Conservation (phyloP, 2,329 filamentous ascomycete genomes). For the Aspergillus tamarii region DNA sequence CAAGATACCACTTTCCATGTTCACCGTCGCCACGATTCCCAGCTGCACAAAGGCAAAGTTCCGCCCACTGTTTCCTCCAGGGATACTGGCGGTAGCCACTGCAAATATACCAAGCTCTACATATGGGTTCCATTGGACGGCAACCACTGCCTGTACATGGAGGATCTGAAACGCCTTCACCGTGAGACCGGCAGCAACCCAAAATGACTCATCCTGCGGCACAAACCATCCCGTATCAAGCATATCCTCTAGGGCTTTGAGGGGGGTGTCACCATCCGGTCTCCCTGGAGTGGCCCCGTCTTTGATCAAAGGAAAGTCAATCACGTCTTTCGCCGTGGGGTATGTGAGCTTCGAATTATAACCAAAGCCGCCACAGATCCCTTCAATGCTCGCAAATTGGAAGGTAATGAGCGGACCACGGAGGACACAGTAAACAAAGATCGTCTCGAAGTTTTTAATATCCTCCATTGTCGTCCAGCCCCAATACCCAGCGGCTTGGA, state of each 20-base stretch:
- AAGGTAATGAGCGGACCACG: constrained; percentile 45
- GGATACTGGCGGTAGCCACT: constrained; percentile 34
- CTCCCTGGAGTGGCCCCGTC: not conserved
- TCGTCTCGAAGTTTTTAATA: constrained; percentile 12
- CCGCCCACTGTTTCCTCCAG: constrained; percentile 10
- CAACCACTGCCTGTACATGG: constrained; percentile 38
- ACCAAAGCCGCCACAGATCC: constrained; percentile 45
- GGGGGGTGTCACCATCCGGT: not conserved
- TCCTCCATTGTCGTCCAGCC: constrained; percentile 6
- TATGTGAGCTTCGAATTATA: constrained; percentile 41
- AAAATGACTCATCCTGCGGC: constrained; percentile 34
- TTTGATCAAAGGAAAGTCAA: constrained; percentile 36
- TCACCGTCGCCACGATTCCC: constrained; percentile 38
- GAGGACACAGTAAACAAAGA: constrained; percentile 44
- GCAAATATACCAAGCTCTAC: constrained; percentile 42
- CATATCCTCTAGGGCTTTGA: constrained; percentile 22
- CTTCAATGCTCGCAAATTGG: constrained; percentile 42
- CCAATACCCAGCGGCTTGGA: constrained; percentile 48
- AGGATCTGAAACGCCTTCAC: constrained; percentile 47
- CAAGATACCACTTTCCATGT: constrained; percentile 41
- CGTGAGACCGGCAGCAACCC: constrained; percentile 45
- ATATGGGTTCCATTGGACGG: constrained; percentile 35
- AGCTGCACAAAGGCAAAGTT: constrained; percentile 45
- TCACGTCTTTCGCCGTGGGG: constrained; percentile 33
- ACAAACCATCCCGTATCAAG: constrained; percentile 35